Evolutionary conservation across 306 rosid species (phyloP).

Genomic region (Prunus padus): DNA sequence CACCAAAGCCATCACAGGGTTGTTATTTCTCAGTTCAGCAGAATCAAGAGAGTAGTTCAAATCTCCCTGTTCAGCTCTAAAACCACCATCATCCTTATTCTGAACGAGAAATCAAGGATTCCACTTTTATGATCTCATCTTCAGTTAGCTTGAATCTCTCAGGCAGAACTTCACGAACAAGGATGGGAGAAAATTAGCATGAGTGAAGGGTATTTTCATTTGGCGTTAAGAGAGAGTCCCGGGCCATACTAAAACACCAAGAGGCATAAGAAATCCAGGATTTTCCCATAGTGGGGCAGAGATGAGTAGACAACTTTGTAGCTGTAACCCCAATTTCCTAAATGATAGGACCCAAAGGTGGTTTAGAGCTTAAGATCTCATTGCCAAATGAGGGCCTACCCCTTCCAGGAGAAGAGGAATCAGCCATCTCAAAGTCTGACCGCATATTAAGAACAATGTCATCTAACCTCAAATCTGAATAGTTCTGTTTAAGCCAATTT

Average conservation of each 20-base stretch:
- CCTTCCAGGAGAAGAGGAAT: constrained; percentile 36
- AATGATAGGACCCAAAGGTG: constrained; percentile 42
- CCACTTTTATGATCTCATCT: constrained; percentile 58
- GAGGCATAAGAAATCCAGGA: constrained; percentile 95
- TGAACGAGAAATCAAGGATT: constrained; percentile 54
- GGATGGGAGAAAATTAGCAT: constrained; percentile 63
- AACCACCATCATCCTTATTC: constrained; percentile 40
- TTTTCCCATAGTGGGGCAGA: constrained; percentile 89
- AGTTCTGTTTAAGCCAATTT: constrained; percentile 65
- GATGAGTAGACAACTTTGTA: constrained; percentile 68
- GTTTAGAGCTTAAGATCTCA: constrained; percentile 31
- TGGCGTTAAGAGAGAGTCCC: constrained; percentile 51
- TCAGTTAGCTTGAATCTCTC: constrained; percentile 76
- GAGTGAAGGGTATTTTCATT: constrained; percentile 49
- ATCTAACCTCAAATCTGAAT: constrained; percentile 52
- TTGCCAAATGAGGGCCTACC: constrained; percentile 29
- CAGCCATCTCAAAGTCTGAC: constrained; percentile 50
- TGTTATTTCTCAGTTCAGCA: constrained; percentile 38
- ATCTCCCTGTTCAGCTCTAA: constrained; percentile 46
- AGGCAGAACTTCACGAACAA: constrained; percentile 55
- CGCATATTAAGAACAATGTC: constrained; percentile 52
- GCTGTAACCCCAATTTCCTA: constrained; percentile 84
- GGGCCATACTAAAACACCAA: constrained; percentile 92
- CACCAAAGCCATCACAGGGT: constrained; percentile 41
- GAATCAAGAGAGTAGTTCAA: constrained; percentile 41